phyloP scores from a whole-genome alignment of 2,329 filamentous ascomycete genomes.

The Colletotrichum musicola region DNA sequence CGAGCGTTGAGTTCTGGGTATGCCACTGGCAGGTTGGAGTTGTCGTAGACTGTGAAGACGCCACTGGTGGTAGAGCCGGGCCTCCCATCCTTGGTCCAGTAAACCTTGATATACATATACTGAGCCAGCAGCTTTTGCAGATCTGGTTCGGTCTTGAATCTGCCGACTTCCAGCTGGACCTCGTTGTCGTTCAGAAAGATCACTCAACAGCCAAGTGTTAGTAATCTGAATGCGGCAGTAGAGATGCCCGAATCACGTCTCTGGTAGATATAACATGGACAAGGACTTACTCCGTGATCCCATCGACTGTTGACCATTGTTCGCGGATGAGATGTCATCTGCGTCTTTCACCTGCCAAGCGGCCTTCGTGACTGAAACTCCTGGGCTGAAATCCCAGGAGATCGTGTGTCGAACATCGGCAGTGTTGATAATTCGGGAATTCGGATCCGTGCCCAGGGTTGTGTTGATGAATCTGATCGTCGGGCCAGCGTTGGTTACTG shows the following conservation, averaged over 20 bases:
- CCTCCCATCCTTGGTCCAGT: background rate
- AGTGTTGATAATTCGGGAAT: background rate
- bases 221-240: too few relatives aligned
- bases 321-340: too few relatives aligned
- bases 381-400: background rate
- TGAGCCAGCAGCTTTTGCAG: background rate
- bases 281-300: too few relatives aligned
- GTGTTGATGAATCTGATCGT: background rate
- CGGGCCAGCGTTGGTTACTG: background rate
- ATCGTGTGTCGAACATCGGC: background rate
- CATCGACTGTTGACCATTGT: too few relatives aligned
- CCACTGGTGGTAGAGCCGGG: slow-evolving; percentile 18
- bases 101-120: slow-evolving; percentile 13
- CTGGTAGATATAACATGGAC: too few relatives aligned
- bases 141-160: background rate
- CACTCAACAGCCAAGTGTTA: background rate
- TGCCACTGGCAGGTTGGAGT: background rate
- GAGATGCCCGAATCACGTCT: too few relatives aligned
- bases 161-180: background rate
- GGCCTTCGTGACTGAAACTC: background rate
- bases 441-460: background rate
- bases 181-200: background rate
- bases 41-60: slow-evolving; percentile 15
- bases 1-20: background rate
- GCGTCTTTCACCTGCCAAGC: background rate